Evolutionary conservation across 768 basidiomycete genomes (phyloP).

Genomic region (Infundibulicybe gibba): DNA sequence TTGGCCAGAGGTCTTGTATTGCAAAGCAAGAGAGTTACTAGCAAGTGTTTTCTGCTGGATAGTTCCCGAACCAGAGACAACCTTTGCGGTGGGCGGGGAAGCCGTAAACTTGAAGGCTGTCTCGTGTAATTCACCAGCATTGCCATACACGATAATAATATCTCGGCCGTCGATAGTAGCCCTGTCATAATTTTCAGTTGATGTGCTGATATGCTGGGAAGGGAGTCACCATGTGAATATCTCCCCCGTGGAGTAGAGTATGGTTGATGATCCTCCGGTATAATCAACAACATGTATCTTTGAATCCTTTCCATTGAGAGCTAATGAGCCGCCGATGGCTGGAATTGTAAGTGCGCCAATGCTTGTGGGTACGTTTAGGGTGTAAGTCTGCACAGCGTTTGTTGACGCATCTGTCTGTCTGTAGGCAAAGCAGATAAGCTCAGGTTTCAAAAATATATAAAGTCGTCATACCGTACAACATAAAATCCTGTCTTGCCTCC

Average conservation of each 20-base stretch:
- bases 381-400: slow-evolving; percentile 35
- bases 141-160: slow-evolving; percentile 44
- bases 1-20: slow-evolving; percentile 44
- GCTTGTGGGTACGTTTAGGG: slow-evolving; percentile 40
- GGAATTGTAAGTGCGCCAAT: slow-evolving; percentile 38
- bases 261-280: slow-evolving; percentile 34
- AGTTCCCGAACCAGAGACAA: slow-evolving; percentile 29
- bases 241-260: slow-evolving; percentile 47
- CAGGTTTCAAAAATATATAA: not conserved
- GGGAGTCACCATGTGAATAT: slow-evolving; percentile 40
- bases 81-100: slow-evolving; percentile 20
- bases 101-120: slow-evolving; percentile 38
- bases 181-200: slow-evolving; percentile 21
- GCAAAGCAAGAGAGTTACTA: slow-evolving; percentile 33
- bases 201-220: not conserved
- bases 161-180: slow-evolving; percentile 45
- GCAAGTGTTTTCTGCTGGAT: slow-evolving; percentile 32
- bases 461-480: slow-evolving; percentile 29
- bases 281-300: slow-evolving; percentile 52
- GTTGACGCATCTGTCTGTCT: slow-evolving; percentile 39
- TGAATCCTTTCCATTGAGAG: slow-evolving; percentile 48
- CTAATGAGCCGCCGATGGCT: slow-evolving; percentile 36
- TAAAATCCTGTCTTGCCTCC: slow-evolving; percentile 47
- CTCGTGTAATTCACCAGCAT: slow-evolving; percentile 44
- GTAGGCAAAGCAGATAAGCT: not conserved